phyloP scores from a whole-genome alignment of 2,329 filamentous ascomycete genomes.

The Colletotrichum navitas region DNA sequence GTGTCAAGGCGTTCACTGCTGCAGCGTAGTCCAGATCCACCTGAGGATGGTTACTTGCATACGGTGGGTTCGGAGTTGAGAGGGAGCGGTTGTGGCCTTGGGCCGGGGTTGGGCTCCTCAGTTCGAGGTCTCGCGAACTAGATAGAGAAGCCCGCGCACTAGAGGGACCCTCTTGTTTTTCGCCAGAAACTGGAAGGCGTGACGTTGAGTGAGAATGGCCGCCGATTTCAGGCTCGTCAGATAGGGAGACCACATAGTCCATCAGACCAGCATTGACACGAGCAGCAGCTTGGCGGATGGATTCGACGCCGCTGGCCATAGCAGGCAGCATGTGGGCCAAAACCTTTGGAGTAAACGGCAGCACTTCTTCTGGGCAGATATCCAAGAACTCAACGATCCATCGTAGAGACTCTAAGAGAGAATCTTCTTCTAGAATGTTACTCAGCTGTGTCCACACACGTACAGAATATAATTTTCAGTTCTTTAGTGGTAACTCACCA shows the following conservation, averaged over 20 bases:
- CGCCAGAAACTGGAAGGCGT: constrained; percentile 58
- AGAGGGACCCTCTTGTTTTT: constrained; percentile 60
- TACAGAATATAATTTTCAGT: background rate
- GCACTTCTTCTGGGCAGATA: constrained; percentile 95
- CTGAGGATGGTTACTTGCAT: constrained; percentile 57
- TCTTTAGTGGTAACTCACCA: constrained; percentile 62
- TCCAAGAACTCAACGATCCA: constrained; percentile 98
- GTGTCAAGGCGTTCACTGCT: constrained; percentile 90
- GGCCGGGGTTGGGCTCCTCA: constrained; percentile 64
- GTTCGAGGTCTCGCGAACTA: constrained; percentile 66
- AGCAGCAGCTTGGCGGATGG: constrained; percentile 87
- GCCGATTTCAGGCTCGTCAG: constrained; percentile 72
- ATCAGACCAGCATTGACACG: constrained; percentile 92
- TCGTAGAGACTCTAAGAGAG: constrained; percentile 87
- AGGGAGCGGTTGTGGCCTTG: constrained; percentile 58
- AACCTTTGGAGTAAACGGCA: constrained; percentile 93
- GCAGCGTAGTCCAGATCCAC: constrained; percentile 94
- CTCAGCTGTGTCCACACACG: background rate
- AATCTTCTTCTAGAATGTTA: constrained; percentile 80
- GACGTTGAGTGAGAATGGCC: constrained; percentile 53
- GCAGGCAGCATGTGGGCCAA: constrained; percentile 92
- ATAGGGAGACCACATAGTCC: constrained; percentile 92
- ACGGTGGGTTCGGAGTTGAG: constrained; percentile 60
- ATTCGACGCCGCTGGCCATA: constrained; percentile 91
- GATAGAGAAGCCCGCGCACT: constrained; percentile 66